Evolutionary conservation across 2,329 filamentous ascomycete species (phyloP), one percentile per base, ranked within the genome.

Genomic region (Fusarium coicis): DNA sequence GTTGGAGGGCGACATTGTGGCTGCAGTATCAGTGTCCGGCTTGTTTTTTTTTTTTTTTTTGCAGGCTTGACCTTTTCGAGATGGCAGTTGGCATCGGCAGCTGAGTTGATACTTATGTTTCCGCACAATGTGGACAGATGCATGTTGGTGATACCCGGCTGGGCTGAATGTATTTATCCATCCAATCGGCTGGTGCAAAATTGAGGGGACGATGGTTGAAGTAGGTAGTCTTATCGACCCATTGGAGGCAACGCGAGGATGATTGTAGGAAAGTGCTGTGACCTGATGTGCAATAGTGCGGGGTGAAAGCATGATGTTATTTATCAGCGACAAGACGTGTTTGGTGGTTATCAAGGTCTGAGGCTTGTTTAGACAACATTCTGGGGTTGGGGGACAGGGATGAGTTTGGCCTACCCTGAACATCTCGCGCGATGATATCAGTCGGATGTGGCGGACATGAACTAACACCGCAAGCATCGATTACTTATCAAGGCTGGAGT

Each of bases 1-100:
- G 14, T 68, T 68, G 12, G 54, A 52, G 8, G 62, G 63, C 18
- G 64, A 52, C 64, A 67, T 67, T 21, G 28, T 52, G 52, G 28
- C 37, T 23, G 23, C 49, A 26, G 19, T 57, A n/a, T 15, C 9
- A 26, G 1, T 8, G 12, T 46, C 10, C 34, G 34, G 10, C 4
- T 55, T 34, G 19, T 61, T 61, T n/a, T 9, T 7, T 12, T 12
- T 55, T 34, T 15, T 61, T 61, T n/a, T 9, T 7, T 12, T 12
- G 34, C 9, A 23, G 26, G 21, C 42, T 52, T 57, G 49, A 57
- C 39, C 37, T 30, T 57, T 61, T 56, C 30, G 39, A 30, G 30
- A 26, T 57, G 39, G 30, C 30, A 46, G 21, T 54, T 40, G 12
- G 10, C 5, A n/a, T 21, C 40, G 57, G 49, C 40, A 46, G 34